Base-by-base conservation (phyloP, 805 yeast species). In the Kuraishia borneana region DNA sequence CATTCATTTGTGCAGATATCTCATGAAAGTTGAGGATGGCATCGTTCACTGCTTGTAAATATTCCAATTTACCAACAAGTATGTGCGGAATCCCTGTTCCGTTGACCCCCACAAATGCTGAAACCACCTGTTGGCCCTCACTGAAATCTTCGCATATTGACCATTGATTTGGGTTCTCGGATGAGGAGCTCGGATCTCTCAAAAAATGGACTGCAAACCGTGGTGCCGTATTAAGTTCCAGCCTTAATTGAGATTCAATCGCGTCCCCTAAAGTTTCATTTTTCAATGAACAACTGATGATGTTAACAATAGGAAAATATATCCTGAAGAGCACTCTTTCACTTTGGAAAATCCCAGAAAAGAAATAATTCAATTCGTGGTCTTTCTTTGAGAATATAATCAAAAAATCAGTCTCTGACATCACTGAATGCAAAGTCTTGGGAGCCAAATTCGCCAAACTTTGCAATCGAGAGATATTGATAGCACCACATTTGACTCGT, bases 111-210 rank as follows among this genome's bases (percentile, higher is more conserved):
- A 65, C 59, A 48, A 61, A 73, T 0, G 92, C 89, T 38, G 66
- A 68, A 36, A 73, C 73, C 5, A 83, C 92, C 49, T 82, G 89
- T 46, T 79, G 85, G 10, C 83, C 88, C 46, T 82, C 92, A 38
- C 84, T 76, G 43, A 83, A 83, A 54, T 83, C 94, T 38, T 80
- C 89, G 54, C 89, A 81, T 18, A 80, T 76, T 1, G 83, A 76
- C 88, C 88, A 79, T 45, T 75, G 82, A 49, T 77, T 77, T 18
- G 65, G 53, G 41, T 68, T 62, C 26, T 67, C 61, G 40, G 65
- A 65, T 2, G 59, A 60, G 6, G 60, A 49, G 5, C 48, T 51
- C 34, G 65, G 65, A 13, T 73, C 72, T 44, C 71, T 68, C 37
- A 75, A 60, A 50, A 81, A 82, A 46, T 76, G 78, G 1, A 83